Evolutionary conservation across 805 yeast genomes (phyloP).

Genomic region (Candida mattraensis): DNA sequence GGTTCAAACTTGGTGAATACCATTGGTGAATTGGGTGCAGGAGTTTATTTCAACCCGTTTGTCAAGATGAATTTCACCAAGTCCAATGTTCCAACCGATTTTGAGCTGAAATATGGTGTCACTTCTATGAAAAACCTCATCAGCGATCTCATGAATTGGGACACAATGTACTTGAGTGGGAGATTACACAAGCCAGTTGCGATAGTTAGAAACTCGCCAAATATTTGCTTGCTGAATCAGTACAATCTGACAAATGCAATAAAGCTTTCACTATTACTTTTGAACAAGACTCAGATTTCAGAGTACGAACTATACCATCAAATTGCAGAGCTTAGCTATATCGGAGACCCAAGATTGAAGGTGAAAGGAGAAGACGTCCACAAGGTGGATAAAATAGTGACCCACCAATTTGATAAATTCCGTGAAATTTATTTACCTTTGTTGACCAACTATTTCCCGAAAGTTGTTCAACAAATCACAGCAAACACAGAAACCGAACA

Average conservation of each 20-base stretch:
- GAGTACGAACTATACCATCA: conserved; percentile 62
- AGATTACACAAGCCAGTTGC: conserved; percentile 93
- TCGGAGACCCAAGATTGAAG: conserved; percentile 86
- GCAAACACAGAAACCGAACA: conserved; percentile 21
- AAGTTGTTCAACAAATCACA: conserved; percentile 23
- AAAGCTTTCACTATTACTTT: conserved; percentile 59
- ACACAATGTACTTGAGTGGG: conserved; percentile 84
- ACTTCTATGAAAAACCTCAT: conserved; percentile 61
- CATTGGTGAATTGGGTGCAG: conserved; percentile 76
- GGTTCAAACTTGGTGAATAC: conserved; percentile 59
- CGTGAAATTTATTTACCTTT: conserved; percentile 73
- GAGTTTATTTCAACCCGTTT: conserved; percentile 92
- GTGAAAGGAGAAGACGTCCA: conserved; percentile 91
- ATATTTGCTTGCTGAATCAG: conserved; percentile 67
- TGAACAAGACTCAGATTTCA: conserved; percentile 38
- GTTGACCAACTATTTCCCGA: conserved; percentile 41
- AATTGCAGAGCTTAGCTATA: conserved; percentile 78
- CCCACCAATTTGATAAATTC: conserved; percentile 69
- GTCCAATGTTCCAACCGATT: conserved; percentile 33
- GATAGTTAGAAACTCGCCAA: conserved; percentile 61
- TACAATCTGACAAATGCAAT: conserved; percentile 78
- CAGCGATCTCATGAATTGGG: conserved; percentile 81
- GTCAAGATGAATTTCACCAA: conserved; percentile 49
- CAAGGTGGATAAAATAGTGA: conserved; percentile 83
- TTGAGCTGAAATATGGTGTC: conserved; percentile 79